Conservation (phyloP, 225 moss, liverwort and hornwort species). For the Thuidium tamariscinum region DNA sequence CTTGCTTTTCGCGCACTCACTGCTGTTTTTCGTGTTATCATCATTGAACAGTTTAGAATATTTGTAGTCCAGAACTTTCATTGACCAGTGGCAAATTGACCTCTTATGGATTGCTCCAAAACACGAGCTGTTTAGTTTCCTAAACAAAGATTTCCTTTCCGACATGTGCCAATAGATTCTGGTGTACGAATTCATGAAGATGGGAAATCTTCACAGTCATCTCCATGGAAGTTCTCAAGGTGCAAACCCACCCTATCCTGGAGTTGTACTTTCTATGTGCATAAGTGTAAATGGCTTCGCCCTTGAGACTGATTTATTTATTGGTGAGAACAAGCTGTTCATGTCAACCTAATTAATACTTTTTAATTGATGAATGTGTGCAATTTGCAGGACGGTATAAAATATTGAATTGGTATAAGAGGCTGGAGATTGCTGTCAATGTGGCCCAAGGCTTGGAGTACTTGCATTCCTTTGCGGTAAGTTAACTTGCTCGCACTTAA, state of each 20-base stretch:
- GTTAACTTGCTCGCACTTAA: background rate
- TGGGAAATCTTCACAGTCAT: conserved; percentile 22
- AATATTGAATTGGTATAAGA: conserved; percentile 24
- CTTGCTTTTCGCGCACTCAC: background rate
- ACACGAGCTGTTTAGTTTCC: background rate
- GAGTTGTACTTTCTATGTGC: background rate
- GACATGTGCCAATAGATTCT: conserved; percentile 12
- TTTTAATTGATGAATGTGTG: background rate
- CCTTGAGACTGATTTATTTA: background rate
- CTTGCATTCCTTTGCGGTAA: conserved; percentile 40
- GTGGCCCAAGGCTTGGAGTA: conserved; percentile 55
- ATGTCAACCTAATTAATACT: background rate
- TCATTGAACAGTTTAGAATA: background rate
- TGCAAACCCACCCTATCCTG: background rate
- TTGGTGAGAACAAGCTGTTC: background rate
- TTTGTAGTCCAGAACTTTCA: background rate
- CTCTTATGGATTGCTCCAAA: background rate
- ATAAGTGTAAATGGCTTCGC: background rate
- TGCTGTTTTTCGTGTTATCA: background rate
- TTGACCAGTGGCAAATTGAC: background rate
- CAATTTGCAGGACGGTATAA: background rate
- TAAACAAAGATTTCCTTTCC: background rate
- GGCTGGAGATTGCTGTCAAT: conserved; percentile 42
- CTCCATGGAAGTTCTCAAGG: conserved; percentile 9
- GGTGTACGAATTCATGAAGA: conserved; percentile 37